These are phyloP conservation scores for Funneliformis caledonium DNA, from an alignment of 371 early-diverging fungal genomes.

Conservation along the genomic window DNA sequence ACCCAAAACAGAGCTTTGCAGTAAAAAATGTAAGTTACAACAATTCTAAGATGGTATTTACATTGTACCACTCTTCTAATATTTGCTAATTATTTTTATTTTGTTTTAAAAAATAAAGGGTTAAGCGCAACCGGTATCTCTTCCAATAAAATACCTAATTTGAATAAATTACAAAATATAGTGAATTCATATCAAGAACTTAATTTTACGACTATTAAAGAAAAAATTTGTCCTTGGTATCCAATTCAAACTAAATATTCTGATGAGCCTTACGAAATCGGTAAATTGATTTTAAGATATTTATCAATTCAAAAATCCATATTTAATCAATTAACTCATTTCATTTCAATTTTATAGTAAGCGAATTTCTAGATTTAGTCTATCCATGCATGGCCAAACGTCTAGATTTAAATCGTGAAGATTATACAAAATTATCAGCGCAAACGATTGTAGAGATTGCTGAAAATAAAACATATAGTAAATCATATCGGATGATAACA, in stretches of 20 bases:
- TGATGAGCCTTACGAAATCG: not conserved
- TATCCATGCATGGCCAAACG: not conserved
- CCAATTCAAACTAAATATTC: not conserved
- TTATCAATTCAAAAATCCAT: not conserved
- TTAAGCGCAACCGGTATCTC: too few species aligned
- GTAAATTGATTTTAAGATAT: not conserved
- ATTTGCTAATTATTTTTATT: not conserved
- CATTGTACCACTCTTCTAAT: too few species aligned
- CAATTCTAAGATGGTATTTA: too few species aligned
- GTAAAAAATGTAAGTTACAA: not conserved
- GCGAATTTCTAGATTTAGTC: not conserved
- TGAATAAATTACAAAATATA: constrained; percentile 4
- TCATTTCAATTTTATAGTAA: not conserved
- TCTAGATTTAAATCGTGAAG: not conserved
- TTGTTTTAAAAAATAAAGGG: not conserved
- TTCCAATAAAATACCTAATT: not conserved
- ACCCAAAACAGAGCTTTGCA: not conserved
- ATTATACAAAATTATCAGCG: not conserved
- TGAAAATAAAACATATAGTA: not conserved
- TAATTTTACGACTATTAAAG: not conserved
- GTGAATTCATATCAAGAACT: not conserved
- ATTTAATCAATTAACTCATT: not conserved
- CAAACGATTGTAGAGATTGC: not conserved
- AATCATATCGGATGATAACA: not conserved
- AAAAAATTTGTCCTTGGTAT: constrained; percentile 1